These are phyloP conservation scores for Penicillium bovifimosum DNA, from an alignment of 495 filamentous ascomycete species.

Conservation along the genomic window DNA sequence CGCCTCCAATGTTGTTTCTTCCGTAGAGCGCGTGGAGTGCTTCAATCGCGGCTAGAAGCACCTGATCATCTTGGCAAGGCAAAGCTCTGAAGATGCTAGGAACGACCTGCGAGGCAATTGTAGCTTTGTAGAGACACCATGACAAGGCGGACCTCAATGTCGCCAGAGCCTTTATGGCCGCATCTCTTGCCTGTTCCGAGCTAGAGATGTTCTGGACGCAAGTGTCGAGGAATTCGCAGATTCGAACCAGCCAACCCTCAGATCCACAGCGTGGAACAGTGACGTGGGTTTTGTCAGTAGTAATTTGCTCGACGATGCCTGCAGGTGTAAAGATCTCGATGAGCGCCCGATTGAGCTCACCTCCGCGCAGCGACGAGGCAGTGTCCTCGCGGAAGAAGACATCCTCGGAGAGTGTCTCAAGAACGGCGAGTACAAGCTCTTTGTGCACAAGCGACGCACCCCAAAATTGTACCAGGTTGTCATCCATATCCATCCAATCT, in stretches of 20 bases:
- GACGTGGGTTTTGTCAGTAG: constrained; percentile 59
- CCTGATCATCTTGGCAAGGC: constrained; percentile 61
- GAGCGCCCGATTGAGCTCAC: constrained; percentile 76
- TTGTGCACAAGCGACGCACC: constrained; percentile 64
- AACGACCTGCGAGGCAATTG: constrained; percentile 63
- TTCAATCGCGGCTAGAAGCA: constrained; percentile 79
- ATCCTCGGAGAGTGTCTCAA: constrained; percentile 94
- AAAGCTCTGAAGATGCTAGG: constrained; percentile 69
- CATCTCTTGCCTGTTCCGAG: constrained; percentile 55
- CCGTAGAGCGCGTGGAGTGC: constrained; percentile 76
- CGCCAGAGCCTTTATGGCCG: constrained; percentile 65
- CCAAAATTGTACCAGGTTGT: constrained; percentile 76
- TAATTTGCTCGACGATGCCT: constrained; percentile 64
- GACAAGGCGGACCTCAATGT: constrained; percentile 69
- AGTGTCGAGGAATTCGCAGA: constrained; percentile 65
- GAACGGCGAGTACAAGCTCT: constrained; percentile 70
- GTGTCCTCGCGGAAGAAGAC: constrained; percentile 87
- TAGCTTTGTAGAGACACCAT: constrained; percentile 81
- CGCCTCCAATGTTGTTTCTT: constrained; percentile 64
- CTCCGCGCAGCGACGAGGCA: constrained; percentile 73
- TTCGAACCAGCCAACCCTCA: constrained; percentile 81
- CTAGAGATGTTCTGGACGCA: constrained; percentile 63
- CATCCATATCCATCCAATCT: constrained; percentile 94
- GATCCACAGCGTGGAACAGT: constrained; percentile 63
- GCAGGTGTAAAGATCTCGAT: constrained; percentile 89